These are phyloP conservation scores for Talaromyces adpressus DNA, from an alignment of 495 filamentous ascomycete species.

Conservation along the genomic window DNA sequence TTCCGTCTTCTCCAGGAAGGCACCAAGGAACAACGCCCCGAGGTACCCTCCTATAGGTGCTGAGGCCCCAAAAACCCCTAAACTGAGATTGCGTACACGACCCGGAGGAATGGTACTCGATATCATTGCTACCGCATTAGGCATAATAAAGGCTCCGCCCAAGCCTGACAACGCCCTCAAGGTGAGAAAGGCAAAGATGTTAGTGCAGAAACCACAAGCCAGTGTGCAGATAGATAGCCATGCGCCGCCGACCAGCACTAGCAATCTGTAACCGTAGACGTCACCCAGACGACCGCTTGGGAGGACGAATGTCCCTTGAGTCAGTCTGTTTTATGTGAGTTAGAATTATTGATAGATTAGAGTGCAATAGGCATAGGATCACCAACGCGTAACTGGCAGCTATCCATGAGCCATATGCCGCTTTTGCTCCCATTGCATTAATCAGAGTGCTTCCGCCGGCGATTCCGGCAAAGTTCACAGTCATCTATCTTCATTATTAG, in stretches of 20 bases:
- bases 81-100: constrained; percentile 35
- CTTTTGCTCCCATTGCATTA: constrained; percentile 15
- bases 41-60: constrained; percentile 41
- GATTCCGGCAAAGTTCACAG: constrained; percentile 23
- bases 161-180: constrained; percentile 36
- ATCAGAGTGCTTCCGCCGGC: constrained; percentile 23
- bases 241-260: constrained; percentile 30
- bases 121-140: constrained; percentile 42
- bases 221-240: constrained; percentile 32
- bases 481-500: constrained; percentile 16
- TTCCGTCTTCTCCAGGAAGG: constrained; percentile 31
- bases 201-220: constrained; percentile 33
- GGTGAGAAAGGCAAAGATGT: constrained; percentile 31
- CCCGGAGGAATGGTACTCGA: constrained; percentile 39
- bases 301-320: constrained; percentile 44
- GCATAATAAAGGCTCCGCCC: constrained; percentile 39
- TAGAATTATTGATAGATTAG: not conserved
- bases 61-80: constrained; percentile 44
- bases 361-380: not conserved
- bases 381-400: constrained; percentile 25
- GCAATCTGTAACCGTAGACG: constrained; percentile 42
- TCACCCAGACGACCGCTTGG: constrained; percentile 42
- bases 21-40: constrained; percentile 35
- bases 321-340: constrained; percentile 23
- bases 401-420: constrained; percentile 23